A percentile compares a stretch with the other conserved stretches of the same genome.
Conservation (phyloP, 2,329 filamentous ascomycete genomes). For the Exophiala oligosperma region DNA sequence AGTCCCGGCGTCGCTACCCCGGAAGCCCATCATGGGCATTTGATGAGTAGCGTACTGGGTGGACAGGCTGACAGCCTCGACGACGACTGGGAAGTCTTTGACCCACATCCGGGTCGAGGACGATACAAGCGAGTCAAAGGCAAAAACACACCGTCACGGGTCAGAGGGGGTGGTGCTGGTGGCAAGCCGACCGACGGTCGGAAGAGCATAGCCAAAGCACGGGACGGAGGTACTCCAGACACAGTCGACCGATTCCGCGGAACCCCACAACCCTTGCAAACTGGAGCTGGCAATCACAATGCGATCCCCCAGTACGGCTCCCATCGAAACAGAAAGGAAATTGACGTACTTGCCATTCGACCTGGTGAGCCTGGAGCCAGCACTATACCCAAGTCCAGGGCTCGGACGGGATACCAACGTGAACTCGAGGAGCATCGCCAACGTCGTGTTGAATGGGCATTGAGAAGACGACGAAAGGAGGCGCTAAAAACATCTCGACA, state of each 20-base stretch:
- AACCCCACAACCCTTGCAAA: conserved; percentile 35
- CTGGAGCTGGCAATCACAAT: conserved; percentile 43
- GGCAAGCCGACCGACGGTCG: conserved; percentile 21
- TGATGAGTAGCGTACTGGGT: conserved; percentile 21
- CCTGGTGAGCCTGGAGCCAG: conserved; percentile 34
- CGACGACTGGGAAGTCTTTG: conserved; percentile 42
- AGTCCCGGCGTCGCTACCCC: conserved; percentile 26
- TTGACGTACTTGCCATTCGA: conserved; percentile 26
- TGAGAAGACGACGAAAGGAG: conserved; percentile 43
- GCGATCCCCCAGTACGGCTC: conserved; percentile 41
- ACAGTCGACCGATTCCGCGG: conserved; percentile 20
- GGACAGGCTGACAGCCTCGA: conserved; percentile 34
- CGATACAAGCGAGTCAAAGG: conserved; percentile 39
- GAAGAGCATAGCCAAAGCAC: conserved; percentile 45
- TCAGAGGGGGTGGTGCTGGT: conserved; percentile 39
- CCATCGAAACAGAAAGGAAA: conserved; percentile 15
- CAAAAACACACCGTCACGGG: conserved; percentile 29
- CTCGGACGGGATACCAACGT: conserved; percentile 51
- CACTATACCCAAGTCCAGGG: conserved; percentile 44
- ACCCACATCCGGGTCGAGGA: conserved; percentile 36
- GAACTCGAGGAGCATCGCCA: conserved; percentile 51
- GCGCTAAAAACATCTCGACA: conserved; percentile 39
- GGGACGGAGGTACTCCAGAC: conserved; percentile 38
- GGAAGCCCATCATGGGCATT: conserved; percentile 18
- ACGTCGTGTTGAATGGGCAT: conserved; percentile 49